Evolutionary conservation across 768 basidiomycete species (phyloP), one percentile per base, ranked within the genome.

Genomic region (Amanita brunnescens): DNA sequence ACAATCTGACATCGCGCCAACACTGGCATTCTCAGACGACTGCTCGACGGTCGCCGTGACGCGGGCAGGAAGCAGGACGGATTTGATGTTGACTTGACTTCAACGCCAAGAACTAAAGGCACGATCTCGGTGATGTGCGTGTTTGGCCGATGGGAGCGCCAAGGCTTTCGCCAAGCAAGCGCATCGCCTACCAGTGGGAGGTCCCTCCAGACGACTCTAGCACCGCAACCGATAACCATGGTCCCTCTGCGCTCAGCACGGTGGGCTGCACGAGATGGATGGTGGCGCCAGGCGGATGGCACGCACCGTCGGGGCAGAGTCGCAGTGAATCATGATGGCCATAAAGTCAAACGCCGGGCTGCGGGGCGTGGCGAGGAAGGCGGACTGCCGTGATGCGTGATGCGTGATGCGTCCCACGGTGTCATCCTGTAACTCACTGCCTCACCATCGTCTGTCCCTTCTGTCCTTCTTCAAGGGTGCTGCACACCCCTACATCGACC

Each of bases 201-300:
- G 82, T 58, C 76, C 75, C 64, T 97, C 95, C 75, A 83, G 53
- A 85, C 83, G 54, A 78, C 77, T 42, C 69, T 71, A 37, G 77
- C 77, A 75, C 91, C 91, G 64, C 96, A 95, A 73, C 95, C 96
- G 49, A 95, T 95, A 51, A 99, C 96, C 95, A 98, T 98, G 59
- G 96, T 98, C 95, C 96, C 64, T 90, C 86, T 48, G 88, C 70
- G 69, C 97, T 97, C 61, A 99, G 75, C 47, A 99, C 95, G 37
- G 96, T 99, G 40, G 98, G 80, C 68, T 99, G 98, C 65, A 99
- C n/a, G n/a, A n/a, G n/a, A n/a, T n/a, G n/a, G n/a, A n/a, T n/a
- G n/a, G n/a, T n/a, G n/a, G n/a, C n/a, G n/a, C n/a, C n/a, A n/a
- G n/a, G n/a, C n/a, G n/a, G n/a, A n/a, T n/a, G n/a, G n/a, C n/a